A percentile compares a stretch with the other conserved stretches of the same genome.
Conservation (phyloP, 2,329 filamentous ascomycete genomes). For the Pseudocercospora vitis region DNA sequence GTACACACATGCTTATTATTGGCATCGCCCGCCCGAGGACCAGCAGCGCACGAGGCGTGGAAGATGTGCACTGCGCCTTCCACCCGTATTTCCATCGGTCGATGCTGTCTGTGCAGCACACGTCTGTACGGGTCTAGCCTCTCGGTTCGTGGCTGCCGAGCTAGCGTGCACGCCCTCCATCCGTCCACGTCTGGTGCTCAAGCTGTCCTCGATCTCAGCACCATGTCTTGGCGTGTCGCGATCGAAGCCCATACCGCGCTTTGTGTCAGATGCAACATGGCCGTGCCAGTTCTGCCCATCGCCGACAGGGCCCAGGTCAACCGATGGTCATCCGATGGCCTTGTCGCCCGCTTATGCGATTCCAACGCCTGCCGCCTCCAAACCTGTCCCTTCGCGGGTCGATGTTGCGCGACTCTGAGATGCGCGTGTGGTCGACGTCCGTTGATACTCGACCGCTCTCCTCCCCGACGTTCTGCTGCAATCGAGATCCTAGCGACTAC, state of each 20-base stretch:
- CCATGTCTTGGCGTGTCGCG: background rate
- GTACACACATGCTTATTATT: no score
- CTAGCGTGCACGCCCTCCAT: background rate
- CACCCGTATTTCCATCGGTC: no score
- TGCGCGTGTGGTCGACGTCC: constrained; percentile 2
- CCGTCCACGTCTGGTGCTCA: background rate
- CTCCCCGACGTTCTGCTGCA: background rate
- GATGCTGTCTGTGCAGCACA: no score
- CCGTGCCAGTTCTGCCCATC: constrained; percentile 3
- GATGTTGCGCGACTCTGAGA: constrained; percentile 8
- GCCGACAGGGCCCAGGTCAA: constrained; percentile 7
- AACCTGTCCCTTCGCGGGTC: background rate
- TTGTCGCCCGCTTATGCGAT: background rate
- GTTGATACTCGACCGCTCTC: background rate
- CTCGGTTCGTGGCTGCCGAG: constrained; percentile 2
- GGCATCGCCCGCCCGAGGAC: no score
- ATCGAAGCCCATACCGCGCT: background rate
- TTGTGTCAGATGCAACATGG: constrained; percentile 1
- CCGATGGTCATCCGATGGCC: constrained; percentile 1
- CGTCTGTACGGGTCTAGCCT: background rate
- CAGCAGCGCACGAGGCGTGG: no score
- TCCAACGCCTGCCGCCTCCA: background rate
- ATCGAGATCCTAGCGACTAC: background rate
- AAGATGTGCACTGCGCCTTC: background rate
- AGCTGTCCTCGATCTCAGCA: background rate